Evolutionary conservation across 257 asterid species (phyloP).

Genomic region (Dorcoceras hygrometricum): DNA sequence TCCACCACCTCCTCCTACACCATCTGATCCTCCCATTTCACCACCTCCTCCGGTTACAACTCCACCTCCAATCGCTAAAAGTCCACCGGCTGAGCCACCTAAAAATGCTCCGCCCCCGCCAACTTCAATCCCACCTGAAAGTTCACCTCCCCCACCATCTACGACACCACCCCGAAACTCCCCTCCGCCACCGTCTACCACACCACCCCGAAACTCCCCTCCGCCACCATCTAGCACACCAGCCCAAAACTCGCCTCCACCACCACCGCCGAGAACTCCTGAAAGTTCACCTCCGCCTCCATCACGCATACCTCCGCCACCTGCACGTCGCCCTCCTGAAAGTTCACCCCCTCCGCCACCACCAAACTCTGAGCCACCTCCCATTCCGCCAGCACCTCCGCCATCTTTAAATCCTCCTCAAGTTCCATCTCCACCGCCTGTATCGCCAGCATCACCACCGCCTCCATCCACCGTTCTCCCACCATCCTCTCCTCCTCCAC

Average conservation of each 20-base stretch:
- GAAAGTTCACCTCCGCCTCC: conserved; percentile 2
- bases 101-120: neutral
- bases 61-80: conserved; percentile 35
- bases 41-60: conserved; percentile 41
- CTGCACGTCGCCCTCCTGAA: neutral
- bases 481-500: conserved; percentile 25
- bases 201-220: conserved; percentile 11
- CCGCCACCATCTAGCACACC: conserved; percentile 18
- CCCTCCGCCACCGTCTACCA: neutral
- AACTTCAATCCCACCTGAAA: conserved; percentile 6
- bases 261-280: conserved; percentile 8
- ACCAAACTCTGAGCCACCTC: neutral
- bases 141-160: conserved; percentile 31
- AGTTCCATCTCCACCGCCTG: conserved; percentile 26
- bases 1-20: conserved; percentile 24
- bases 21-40: conserved; percentile 27
- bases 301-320: neutral
- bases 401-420: neutral
- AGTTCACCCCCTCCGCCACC: conserved; percentile 1
- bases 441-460: conserved; percentile 17
- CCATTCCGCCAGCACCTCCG: neutral
- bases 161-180: conserved; percentile 14
- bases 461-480: conserved; percentile 12
- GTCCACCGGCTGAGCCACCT: neutral
- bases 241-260: conserved; percentile 24